Base-by-base conservation (phyloP, 345 rosid species). In the Syzygium oleosum region DNA sequence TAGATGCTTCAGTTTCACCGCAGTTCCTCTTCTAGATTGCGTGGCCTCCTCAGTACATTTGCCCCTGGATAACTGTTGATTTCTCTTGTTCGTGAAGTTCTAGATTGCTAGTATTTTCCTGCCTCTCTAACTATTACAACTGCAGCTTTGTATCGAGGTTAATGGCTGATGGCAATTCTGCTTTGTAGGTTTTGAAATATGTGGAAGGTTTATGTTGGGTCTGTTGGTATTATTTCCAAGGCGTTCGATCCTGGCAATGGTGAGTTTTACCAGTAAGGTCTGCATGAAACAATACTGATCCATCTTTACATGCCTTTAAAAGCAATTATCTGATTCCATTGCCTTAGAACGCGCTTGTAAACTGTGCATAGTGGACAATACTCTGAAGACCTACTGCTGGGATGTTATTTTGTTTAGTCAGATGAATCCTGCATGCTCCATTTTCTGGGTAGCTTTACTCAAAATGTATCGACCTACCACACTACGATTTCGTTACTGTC, bases 201-300 rank as follows among this genome's bases (percentile, higher is more conserved):
- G 95, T 97, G 51, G 99, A 98, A 95, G 99, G 99, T 85, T 89
- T 98, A 89, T 98, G 99, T 88, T 97, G 99, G 99, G 98, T 98
- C 46, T 97, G 99, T 90, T 98, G 91, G 90, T 97, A 98, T 92
- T 98, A 98, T 92, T 97, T 94, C 92, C 96, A 97, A 91, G 99
- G 98, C 88, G 99, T 98, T 87, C 90, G 94, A 91, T 97, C 99
- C 87, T 98, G 99, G 99, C 96, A 90, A 92, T 98, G 99, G 99
- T 98, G 79, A 94, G 99, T 93, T 88, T 88, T 56, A 55, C 78
- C 19, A 34, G 13, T 34, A 84, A 41, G 78, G 46, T 88, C 56
- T 87, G 65, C 85, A 49, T 31, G n/a, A 22, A 53, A 77, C 12
- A 19, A 22, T 52, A 52, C 22, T 14, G 55, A 78, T n/a, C 38